Evolutionary conservation across 805 yeast species (phyloP).

Genomic region (Maudiozyma serrabonitensis): DNA sequence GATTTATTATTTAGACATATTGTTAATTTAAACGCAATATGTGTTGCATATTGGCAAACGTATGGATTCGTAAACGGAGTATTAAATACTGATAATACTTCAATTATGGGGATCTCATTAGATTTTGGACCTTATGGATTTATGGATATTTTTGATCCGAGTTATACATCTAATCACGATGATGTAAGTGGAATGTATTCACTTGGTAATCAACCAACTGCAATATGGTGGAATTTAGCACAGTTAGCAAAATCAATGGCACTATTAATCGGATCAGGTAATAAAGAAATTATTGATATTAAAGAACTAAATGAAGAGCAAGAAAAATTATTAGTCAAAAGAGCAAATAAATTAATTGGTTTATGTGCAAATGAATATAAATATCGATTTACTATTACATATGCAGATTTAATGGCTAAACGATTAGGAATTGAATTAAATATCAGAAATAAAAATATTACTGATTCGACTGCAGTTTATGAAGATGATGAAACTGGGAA

Average conservation of each 20-base stretch:
- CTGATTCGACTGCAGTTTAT: not conserved
- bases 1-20: slow-evolving; percentile 65
- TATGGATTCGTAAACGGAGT: slow-evolving; percentile 95
- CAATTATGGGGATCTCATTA: slow-evolving; percentile 76
- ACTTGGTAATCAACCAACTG: slow-evolving; percentile 73
- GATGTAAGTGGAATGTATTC: slow-evolving; percentile 65
- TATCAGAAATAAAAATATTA: slow-evolving; percentile 2
- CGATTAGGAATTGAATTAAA: slow-evolving; percentile 55
- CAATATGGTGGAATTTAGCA: slow-evolving; percentile 89
- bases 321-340: slow-evolving; percentile 40
- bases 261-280: slow-evolving; percentile 68
- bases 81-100: slow-evolving; percentile 87
- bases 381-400: slow-evolving; percentile 47
- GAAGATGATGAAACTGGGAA: not conserved
- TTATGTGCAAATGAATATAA: slow-evolving; percentile 58
- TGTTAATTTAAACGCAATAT: slow-evolving; percentile 60
- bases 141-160: slow-evolving; percentile 74
- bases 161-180: slow-evolving; percentile 83
- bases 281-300: slow-evolving; percentile 37
- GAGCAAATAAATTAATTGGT: slow-evolving; percentile 60
- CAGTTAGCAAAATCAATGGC: slow-evolving; percentile 78
- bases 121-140: slow-evolving; percentile 95
- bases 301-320: slow-evolving; percentile 32
- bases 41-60: slow-evolving; percentile 79
- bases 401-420: slow-evolving; percentile 45